These are phyloP conservation scores for Trichosporon faecale DNA, from an alignment of 1,284 basidiomycete genomes.

Conservation along the genomic window DNA sequence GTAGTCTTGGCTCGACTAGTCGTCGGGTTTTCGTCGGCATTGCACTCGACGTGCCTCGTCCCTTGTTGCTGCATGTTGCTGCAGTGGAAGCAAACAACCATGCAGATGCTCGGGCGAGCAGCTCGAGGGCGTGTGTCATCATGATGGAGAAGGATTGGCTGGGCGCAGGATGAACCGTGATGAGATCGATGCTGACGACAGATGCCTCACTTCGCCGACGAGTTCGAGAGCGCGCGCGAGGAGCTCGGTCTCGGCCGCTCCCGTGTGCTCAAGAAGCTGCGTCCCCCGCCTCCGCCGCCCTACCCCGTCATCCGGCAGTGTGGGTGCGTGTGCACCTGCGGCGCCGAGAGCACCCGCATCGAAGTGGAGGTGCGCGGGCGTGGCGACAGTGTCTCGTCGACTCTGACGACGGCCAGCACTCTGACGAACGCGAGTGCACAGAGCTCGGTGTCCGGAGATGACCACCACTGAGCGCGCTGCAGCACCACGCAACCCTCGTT, in stretches of 20 bases:
- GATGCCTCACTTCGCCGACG: conserved; percentile 19
- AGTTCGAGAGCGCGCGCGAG: conserved; percentile 17
- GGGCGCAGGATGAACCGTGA: not conserved
- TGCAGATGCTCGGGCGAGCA: too few species aligned
- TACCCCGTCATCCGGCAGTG: conserved; percentile 12
- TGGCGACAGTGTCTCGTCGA: not conserved
- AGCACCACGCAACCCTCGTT: too few species aligned
- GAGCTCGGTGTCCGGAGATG: not conserved
- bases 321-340: conserved; percentile 14
- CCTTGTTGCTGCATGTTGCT: not conserved
- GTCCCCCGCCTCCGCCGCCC: conserved; percentile 11
- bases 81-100: not conserved
- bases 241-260: conserved; percentile 16
- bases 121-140: too few species aligned
- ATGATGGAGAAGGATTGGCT: too few species aligned
- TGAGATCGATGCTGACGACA: not conserved
- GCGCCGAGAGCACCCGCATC: conserved; percentile 10
- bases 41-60: not conserved
- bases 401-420: not conserved
- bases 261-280: conserved; percentile 9
- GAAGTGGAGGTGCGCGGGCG: not conserved
- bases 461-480: not conserved
- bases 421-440: not conserved
- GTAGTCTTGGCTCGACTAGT: not conserved
- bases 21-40: not conserved